Base-by-base conservation (phyloP, 805 yeast species). In the Lipomyces starkeyi region DNA sequence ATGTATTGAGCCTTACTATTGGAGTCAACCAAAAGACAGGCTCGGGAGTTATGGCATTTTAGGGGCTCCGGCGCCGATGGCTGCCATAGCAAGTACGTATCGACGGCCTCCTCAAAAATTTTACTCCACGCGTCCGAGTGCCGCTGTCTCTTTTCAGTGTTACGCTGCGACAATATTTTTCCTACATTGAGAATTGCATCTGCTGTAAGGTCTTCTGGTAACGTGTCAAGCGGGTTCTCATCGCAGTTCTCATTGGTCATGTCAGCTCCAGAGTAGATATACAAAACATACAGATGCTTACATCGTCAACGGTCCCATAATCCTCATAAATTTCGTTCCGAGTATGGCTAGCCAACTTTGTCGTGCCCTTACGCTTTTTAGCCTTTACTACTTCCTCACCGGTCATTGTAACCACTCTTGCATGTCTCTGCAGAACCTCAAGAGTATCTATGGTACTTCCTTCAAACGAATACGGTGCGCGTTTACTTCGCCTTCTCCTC, bases 1-100 rank as follows among this genome's bases (percentile, higher is more conserved):
- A 20, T 49, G 14, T 49, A 49, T 49, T 52, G 55, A 5, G 55
- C 55, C 55, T 13, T 52, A 52, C 55, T 7, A 52, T 52, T 52
- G 4, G 17, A 13, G 29, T 52, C 55, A 52, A 52, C 4, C 29
- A 52, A 20, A 52, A 52, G 55, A 52, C 55, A 52, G 6, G 29
- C 1, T n/a, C 55, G 55, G 55, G 29, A 52, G 55, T 20, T 52
- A 25, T 20, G 3, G 55, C 5, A 25, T 25, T 8, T 25, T 11
- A 52, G 55, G 2, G 55, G 20, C 22, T 14, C 55, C 17, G 27
- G 55, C 55, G 17, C 13, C 17, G 55, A 25, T 11, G n/a, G 13
- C n/a, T 52, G 25, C 55, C 55, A 2, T 52, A 1, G 22, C 55
- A n/a, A 4, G 43, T 37, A 37, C 11, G 43, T 13, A 37, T 37